phyloP scores from a whole-genome alignment of 495 filamentous ascomycete species.

The Elaphomyces granulatus region DNA sequence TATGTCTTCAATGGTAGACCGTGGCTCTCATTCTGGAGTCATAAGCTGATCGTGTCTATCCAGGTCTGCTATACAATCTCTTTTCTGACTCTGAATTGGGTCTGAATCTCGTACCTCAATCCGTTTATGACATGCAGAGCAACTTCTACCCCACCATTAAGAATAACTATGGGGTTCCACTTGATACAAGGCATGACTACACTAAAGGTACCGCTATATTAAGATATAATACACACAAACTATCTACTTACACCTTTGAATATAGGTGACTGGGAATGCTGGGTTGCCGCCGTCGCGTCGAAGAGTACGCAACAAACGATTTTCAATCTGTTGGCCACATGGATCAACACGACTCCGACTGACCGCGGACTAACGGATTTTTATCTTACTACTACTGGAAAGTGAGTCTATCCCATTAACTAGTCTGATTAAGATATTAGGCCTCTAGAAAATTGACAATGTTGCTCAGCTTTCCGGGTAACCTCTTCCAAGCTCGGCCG shows the following conservation, averaged over 20 bases:
- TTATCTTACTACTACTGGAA: constrained; percentile 34
- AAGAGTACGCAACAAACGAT: constrained; percentile 31
- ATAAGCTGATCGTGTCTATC: neutral
- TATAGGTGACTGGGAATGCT: constrained; percentile 39
- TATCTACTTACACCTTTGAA: no score
- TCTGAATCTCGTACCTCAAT: constrained; percentile 32
- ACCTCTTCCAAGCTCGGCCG: constrained; percentile 37
- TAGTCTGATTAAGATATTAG: no score
- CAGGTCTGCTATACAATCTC: constrained; percentile 39
- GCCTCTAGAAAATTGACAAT: no score
- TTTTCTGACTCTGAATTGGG: constrained; percentile 34
- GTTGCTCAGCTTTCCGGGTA: constrained; percentile 10
- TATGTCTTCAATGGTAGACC: constrained; percentile 6
- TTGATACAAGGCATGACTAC: constrained; percentile 36
- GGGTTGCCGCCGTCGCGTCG: constrained; percentile 33
- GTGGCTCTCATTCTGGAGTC: no score
- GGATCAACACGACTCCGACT: constrained; percentile 40
- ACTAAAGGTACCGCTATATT: constrained; percentile 29
- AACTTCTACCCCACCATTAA: constrained; percentile 35
- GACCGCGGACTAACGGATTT: constrained; percentile 40
- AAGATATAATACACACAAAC: no score
- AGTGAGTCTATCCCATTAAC: constrained; percentile 26
- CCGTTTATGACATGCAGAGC: constrained; percentile 41
- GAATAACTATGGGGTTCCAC: constrained; percentile 33
- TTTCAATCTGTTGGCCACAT: constrained; percentile 31